Conservation (phyloP, 2,329 filamentous ascomycete genomes). For the Colletotrichum spaethianum region DNA sequence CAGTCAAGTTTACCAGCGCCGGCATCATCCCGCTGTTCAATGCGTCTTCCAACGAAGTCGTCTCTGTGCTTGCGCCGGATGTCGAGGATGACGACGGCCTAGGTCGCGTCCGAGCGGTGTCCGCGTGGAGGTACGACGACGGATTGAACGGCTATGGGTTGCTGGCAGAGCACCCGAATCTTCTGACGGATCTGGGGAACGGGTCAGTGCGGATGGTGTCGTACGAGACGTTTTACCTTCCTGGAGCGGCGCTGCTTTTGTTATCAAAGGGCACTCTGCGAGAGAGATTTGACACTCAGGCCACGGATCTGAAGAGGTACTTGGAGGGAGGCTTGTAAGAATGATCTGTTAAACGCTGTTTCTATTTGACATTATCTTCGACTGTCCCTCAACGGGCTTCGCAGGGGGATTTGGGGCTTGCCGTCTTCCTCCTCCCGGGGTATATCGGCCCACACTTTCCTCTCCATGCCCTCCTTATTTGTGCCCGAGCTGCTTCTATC, state of each 20-base stretch:
- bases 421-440: constrained; percentile 10
- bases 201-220: background rate
- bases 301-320: background rate
- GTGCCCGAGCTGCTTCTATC: constrained; percentile 10
- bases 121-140: background rate
- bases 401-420: constrained; percentile 14
- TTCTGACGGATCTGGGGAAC: background rate
- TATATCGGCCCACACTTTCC: constrained; percentile 17
- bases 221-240: background rate
- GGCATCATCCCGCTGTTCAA: background rate
- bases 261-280: background rate
- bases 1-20: background rate
- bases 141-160: background rate
- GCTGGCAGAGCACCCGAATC: background rate
- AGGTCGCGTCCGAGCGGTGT: background rate
- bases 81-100: background rate
- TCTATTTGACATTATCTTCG: background rate
- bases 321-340: background rate
- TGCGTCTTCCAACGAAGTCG: background rate
- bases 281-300: constrained; percentile 2
- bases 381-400: constrained; percentile 10
- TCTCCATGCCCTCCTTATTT: background rate
- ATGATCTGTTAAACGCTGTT: background rate
- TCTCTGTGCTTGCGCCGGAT: background rate
- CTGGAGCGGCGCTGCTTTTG: background rate